Conservation (phyloP, 768 basidiomycete species). For the Psilocybe tampanensis region DNA sequence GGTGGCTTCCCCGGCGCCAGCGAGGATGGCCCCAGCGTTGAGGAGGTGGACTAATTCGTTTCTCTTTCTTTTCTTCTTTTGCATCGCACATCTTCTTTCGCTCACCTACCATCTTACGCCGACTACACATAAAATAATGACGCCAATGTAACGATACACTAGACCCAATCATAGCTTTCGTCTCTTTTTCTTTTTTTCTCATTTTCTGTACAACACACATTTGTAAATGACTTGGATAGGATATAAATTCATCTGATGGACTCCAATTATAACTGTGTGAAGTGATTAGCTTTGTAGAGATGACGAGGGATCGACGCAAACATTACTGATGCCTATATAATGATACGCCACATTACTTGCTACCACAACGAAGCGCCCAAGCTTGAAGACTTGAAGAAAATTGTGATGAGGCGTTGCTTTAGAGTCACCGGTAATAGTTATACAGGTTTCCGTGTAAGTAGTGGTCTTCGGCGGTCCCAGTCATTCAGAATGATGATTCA, state of each 20-base stretch:
- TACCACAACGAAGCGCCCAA: no score
- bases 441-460: no score
- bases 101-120: conserved; percentile 18
- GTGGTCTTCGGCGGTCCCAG: no score
- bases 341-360: no score
- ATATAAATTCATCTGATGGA: neutral
- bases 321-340: no score
- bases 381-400: no score
- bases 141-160: conserved; percentile 25
- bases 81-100: conserved; percentile 13
- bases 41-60: conserved; percentile 75
- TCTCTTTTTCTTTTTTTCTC: neutral
- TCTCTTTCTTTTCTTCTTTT: conserved; percentile 14
- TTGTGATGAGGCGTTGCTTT: no score
- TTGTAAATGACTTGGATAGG: neutral
- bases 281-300: neutral
- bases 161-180: conserved; percentile 20
- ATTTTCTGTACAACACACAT: conserved; percentile 10
- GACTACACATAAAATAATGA: conserved; percentile 25
- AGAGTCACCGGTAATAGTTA: no score
- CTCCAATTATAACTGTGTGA: neutral
- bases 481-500: no score
- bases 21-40: conserved; percentile 88
- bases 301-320: neutral
- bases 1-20: conserved; percentile 66